Evolutionary conservation across 106 monocot genomes (phyloP).

Genomic region (Allium sativum): DNA sequence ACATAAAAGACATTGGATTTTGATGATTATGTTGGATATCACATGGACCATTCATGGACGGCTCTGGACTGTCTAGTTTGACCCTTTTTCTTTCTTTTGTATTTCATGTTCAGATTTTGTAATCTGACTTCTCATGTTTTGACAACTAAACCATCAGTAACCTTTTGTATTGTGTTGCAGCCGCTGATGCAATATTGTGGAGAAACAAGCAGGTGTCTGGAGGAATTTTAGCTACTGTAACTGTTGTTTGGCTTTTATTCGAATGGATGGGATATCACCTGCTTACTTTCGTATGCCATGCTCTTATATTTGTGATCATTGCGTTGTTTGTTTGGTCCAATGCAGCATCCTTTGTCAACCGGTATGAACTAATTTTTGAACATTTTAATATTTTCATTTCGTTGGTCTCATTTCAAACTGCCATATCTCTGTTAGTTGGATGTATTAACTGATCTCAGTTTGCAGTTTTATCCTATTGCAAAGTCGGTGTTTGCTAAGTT

Average conservation of each 20-base stretch:
- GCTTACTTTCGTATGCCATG: conserved; percentile 54
- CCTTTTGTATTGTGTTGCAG: conserved; percentile 14
- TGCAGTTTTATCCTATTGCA: too few relatives aligned
- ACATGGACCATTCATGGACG: too few relatives aligned
- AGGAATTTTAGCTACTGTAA: conserved; percentile 41
- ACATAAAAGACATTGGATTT: too few relatives aligned
- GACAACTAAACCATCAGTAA: too few relatives aligned
- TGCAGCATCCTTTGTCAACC: conserved; percentile 43
- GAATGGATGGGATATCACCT: conserved; percentile 63
- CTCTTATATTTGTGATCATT: conserved; percentile 37
- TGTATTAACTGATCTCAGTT: too few relatives aligned
- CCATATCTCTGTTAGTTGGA: too few relatives aligned
- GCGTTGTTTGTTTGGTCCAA: conserved; percentile 59
- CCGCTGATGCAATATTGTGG: conserved; percentile 64
- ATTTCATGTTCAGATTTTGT: not conserved
- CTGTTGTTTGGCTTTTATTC: conserved; percentile 66
- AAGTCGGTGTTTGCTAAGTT: too few relatives aligned
- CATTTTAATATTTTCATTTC: not conserved
- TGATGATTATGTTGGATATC: too few relatives aligned
- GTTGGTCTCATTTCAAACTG: too few relatives aligned
- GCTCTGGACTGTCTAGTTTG: too few relatives aligned
- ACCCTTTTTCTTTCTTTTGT: not conserved
- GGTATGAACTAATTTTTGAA: conserved; percentile 17
- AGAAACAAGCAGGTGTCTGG: conserved; percentile 58
- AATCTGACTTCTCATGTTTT: too few relatives aligned